Conservation (phyloP, 352 stramenopile species). For the Thraustochytrium sp. region DNA sequence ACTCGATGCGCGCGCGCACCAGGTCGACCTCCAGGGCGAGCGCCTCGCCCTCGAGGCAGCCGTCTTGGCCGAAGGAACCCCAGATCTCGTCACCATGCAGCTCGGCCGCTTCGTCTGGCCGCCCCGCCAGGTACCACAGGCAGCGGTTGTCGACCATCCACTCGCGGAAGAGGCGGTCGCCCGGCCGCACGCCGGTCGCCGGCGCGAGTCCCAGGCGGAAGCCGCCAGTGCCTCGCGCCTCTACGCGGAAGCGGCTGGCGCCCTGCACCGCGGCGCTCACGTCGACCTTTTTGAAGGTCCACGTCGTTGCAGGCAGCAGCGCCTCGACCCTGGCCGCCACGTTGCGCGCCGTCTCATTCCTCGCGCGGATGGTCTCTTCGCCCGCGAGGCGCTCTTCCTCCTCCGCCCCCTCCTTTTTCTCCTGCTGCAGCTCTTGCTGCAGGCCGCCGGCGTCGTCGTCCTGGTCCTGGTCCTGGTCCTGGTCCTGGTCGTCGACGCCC, state of each 20-base stretch:
- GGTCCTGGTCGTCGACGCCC: no score
- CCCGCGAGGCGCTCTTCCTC: not conserved
- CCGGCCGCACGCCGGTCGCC: not conserved
- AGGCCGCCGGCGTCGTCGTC: no score
- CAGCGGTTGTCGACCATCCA: conserved; percentile 34
- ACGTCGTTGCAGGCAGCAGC: no score
- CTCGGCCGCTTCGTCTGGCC: not conserved
- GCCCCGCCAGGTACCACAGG: not conserved
- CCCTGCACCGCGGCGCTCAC: no score
- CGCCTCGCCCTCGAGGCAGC: not conserved
- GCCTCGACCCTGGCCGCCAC: no score
- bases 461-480: no score
- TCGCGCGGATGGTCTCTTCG: not conserved
- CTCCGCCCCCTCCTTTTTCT: not conserved
- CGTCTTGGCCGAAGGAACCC: not conserved
- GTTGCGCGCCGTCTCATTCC: not conserved
- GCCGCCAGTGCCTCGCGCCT: no score
- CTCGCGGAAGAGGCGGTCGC: not conserved
- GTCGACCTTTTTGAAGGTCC: no score
- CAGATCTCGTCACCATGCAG: not conserved
- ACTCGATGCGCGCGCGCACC: not conserved
- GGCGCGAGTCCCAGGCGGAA: not conserved
- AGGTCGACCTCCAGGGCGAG: not conserved
- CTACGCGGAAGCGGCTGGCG: not conserved
- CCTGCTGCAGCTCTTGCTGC: not conserved